Evolutionary conservation across 1,284 basidiomycete genomes (phyloP), one percentile per base, ranked within the genome.

Genomic region (Ceratobasidium sp.): DNA sequence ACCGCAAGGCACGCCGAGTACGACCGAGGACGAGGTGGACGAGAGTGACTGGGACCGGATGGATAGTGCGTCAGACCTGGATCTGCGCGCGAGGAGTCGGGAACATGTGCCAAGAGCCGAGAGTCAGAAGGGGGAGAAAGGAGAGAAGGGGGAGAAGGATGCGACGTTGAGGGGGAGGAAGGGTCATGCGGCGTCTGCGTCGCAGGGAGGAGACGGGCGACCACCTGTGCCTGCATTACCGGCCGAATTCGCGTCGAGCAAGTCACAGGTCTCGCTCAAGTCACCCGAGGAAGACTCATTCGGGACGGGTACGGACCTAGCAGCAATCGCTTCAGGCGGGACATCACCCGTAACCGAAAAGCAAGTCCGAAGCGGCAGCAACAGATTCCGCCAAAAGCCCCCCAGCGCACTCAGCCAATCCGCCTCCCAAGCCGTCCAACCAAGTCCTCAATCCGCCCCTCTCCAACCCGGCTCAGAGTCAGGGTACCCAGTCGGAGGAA

Each of bases 11-110:
- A 66, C 71, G 33, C 54, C 76, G 19, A 51, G 27, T 65, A 71
- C 63, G 77, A 79, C 65, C 78, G 76, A 62, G 77, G 77, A 63
- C 66, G 82, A 81, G 19, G 81, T 82, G 1, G 88, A 89, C 0
- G 86, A 86, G 4, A 89, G 89, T 63, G 92, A 93, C 78, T 93
- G 92, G 92, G 91, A 93, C 78, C 85, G 87, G 45, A 86, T 93
- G 76, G 91, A 93, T 57, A 86, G 87, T 5, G 84, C 86, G 0
- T 86, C 89, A 0, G 91, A 93, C 78, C 77, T 91, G 53, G 90
- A 91, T 64, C 22, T 74, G n/a, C 51, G 63, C 11, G 45, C 48
- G 14, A 57, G 27, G 31, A 29, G 54, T 11, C 36, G 22, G 15
- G 57, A 27, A 19, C 22, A 11, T 19, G 24, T 7, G 36, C 47